Conservation (phyloP, 2,329 filamentous ascomycete genomes). For the Aspergillus ibericus region DNA sequence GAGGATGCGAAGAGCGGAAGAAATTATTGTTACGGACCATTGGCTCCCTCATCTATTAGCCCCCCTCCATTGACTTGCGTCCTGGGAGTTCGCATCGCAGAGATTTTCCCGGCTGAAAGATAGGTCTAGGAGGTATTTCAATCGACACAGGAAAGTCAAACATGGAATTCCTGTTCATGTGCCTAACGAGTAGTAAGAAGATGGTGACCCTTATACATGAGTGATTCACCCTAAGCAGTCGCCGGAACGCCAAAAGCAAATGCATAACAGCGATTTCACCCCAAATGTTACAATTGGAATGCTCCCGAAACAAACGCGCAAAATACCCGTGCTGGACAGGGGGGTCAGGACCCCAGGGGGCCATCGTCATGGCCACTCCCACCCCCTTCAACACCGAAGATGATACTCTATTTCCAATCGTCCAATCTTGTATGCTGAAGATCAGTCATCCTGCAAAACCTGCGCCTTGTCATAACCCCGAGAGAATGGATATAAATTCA, state of each 20-base stretch:
- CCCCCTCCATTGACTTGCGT: background rate
- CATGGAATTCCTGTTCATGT: background rate
- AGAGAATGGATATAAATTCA: background rate
- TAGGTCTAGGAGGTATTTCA: background rate
- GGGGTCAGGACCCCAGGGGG: background rate
- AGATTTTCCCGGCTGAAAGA: background rate
- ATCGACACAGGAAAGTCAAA: background rate
- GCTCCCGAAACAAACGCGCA: conserved; percentile 5
- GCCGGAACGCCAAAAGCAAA: conserved; percentile 24
- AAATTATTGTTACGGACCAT: background rate
- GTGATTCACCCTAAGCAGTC: conserved; percentile 4
- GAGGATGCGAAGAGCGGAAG: background rate
- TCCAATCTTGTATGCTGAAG: background rate
- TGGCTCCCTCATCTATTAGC: no score
- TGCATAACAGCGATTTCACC: conserved; percentile 17
- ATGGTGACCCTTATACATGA: background rate
- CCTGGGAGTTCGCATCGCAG: background rate
- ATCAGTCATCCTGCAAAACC: background rate
- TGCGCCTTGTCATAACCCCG: background rate
- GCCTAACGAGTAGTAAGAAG: background rate
- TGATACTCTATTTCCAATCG: background rate
- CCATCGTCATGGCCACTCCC: background rate
- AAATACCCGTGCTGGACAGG: background rate
- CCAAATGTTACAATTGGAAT: conserved; percentile 7
- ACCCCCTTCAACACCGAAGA: background rate